Evolutionary conservation across 2,329 filamentous ascomycete species (phyloP).

Genomic region (Arthrobotrys pseudoclavata): DNA sequence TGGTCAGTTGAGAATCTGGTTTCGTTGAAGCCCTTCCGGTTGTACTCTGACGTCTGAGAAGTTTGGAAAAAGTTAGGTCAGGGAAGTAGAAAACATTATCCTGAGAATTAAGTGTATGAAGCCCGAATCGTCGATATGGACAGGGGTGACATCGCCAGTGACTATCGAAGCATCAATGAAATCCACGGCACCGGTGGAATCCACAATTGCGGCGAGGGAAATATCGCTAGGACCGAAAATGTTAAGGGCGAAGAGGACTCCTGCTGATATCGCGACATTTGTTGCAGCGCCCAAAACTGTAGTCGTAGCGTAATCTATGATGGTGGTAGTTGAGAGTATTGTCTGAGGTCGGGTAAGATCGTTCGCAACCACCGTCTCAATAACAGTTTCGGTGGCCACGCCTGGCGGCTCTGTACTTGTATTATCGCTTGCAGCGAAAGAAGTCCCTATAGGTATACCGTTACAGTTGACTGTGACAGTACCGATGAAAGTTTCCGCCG

Average conservation of each 20-base stretch:
- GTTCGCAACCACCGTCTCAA: background rate
- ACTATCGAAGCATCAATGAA: background rate
- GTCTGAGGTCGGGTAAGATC: background rate
- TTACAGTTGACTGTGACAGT: background rate
- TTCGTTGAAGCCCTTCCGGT: background rate
- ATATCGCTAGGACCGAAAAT: background rate
- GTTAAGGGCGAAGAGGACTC: background rate
- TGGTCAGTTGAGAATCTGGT: background rate
- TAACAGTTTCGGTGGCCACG: background rate
- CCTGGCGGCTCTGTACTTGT: background rate
- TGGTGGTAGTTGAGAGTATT: background rate
- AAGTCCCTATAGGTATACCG: background rate
- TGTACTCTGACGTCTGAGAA: background rate
- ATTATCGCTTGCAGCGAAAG: background rate
- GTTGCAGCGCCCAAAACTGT: background rate
- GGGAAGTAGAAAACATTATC: conserved; percentile 10
- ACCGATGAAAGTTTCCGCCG: background rate
- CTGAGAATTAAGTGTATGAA: conserved; percentile 7
- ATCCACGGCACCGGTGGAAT: background rate
- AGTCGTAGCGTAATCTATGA: background rate
- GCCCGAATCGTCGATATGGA: conserved; percentile 3
- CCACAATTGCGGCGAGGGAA: background rate
- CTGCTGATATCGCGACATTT: background rate
- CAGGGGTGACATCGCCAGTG: background rate
- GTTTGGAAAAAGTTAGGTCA: background rate